phyloP scores from a whole-genome alignment of 2,329 filamentous ascomycete species.

The Incumbomyces lentus region DNA sequence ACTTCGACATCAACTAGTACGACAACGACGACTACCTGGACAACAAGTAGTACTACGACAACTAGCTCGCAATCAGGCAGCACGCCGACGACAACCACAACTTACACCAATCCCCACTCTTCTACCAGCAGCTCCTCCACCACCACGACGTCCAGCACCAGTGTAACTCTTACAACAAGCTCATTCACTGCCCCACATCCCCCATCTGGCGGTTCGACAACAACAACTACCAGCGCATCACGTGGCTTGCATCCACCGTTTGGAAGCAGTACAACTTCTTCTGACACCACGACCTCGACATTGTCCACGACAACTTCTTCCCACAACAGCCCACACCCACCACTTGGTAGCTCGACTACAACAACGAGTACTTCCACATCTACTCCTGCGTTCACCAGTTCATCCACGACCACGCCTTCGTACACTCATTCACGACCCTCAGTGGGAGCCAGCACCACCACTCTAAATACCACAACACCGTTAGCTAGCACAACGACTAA shows the following conservation, averaged over 20 bases:
- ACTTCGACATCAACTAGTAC: constrained; percentile 8
- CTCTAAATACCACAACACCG: too few relatives aligned
- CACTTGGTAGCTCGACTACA: too few relatives aligned
- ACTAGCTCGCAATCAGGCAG: constrained; percentile 3
- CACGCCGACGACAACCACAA: neutral
- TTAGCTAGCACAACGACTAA: too few relatives aligned
- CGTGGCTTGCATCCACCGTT: neutral
- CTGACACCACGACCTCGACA: neutral
- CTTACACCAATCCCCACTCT: neutral
- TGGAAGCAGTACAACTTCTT: constrained; percentile 2
- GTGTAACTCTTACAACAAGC: neutral
- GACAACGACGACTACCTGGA: neutral
- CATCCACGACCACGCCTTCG: too few relatives aligned
- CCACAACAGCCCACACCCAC: too few relatives aligned
- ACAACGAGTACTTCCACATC: too few relatives aligned
- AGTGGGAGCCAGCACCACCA: too few relatives aligned
- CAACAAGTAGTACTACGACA: constrained; percentile 1
- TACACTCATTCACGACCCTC: too few relatives aligned
- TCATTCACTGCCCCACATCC: neutral
- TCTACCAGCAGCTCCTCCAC: neutral
- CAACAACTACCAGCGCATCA: too few relatives aligned
- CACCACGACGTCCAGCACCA: neutral
- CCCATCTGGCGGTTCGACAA: too few relatives aligned
- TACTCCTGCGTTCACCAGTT: too few relatives aligned
- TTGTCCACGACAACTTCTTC: too few relatives aligned